Evolutionary conservation across 2,329 filamentous ascomycete genomes (phyloP), one percentile per base, ranked within the genome.

Genomic region (Fusarium armeniacum): DNA sequence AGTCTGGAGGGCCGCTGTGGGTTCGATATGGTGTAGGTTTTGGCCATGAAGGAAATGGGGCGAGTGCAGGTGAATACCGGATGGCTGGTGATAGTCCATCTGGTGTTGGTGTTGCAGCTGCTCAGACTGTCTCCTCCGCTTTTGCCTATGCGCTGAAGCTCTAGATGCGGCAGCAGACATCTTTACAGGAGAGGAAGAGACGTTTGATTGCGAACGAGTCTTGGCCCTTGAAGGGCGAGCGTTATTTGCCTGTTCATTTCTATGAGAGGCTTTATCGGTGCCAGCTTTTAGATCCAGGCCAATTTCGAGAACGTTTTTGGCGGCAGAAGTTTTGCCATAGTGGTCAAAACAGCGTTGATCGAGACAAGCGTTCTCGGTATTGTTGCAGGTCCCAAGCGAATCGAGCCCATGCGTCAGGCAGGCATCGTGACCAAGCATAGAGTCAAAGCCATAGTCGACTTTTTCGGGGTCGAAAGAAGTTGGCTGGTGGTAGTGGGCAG

Each of bases 351-450:
- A 74, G 28, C 72, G 72, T 50, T 74, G 72, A 20, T 77, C 76
- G 28, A 79, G 73, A 65, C 78, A 80, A 28, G 75, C 74, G 50
- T 73, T 73, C 50, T 80, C 77, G 36, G 76, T 74, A 51, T 80
- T 78, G 47, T 74, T 65, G 61, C 75, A 76, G 15, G 68, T 71
- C 8, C 72, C 72, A 30, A 76, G 73, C 12, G 71, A 59, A 38
- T 73, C 74, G 15, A 79, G 62, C 18, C 69, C 74, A 18, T 74
- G 66, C 18, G 73, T 71, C 32, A 77, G 41, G 18, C 69, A 69
- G 26, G 70, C 60, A 35, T 76, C 73, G 43, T 72, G 50, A 24
- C 69, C 60, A 50, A 78, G 69, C 24, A 78, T 61, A 22, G 68
- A 65, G 40, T 76, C 73, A 45, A 78, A 76, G 45, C 75, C 71